Conservation (phyloP, 164 flowering plant species). For the Amborella trichopoda region DNA sequence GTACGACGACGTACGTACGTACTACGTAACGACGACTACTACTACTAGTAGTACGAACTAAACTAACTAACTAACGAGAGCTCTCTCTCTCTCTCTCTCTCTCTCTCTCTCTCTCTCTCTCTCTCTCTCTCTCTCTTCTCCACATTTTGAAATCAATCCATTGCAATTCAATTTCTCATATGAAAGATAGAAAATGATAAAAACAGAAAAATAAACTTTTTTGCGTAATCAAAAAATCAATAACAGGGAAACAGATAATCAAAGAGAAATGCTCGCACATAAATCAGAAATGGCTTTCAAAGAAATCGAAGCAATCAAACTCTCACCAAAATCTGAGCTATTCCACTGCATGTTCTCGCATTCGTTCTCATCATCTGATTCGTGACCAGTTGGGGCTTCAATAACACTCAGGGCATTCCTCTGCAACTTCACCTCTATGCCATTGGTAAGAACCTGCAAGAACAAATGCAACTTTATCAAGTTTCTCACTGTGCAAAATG, state of each 20-base stretch:
- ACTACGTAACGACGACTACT: slow-evolving; percentile 65
- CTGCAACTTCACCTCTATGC: slow-evolving; percentile 92
- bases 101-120: slow-evolving; percentile 15
- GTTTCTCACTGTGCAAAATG: background rate
- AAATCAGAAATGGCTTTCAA: background rate
- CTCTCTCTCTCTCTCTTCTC: background rate
- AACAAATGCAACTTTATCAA: background rate
- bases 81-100: slow-evolving; percentile 49
- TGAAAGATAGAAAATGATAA: slow-evolving; percentile 34
- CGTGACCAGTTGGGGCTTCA: slow-evolving; percentile 88
- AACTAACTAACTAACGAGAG: too few relatives aligned
- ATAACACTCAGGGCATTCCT: slow-evolving; percentile 95
- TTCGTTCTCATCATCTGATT: slow-evolving; percentile 79
- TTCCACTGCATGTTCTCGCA: slow-evolving; percentile 65
- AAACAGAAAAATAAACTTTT: slow-evolving; percentile 9
- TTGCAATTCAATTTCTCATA: slow-evolving; percentile 13
- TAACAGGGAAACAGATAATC: slow-evolving; percentile 8
- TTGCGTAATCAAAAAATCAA: background rate
- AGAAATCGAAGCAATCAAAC: background rate
- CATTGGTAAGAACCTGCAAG: slow-evolving; percentile 84
- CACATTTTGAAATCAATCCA: slow-evolving; percentile 4
- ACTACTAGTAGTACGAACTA: slow-evolving; percentile 63
- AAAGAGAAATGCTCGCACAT: slow-evolving; percentile 4
- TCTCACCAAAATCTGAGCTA: slow-evolving; percentile 61
- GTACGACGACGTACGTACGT: too few relatives aligned